Conservation (phyloP, 164 flowering plant genomes). For the Tetrastigma voinierianum region DNA sequence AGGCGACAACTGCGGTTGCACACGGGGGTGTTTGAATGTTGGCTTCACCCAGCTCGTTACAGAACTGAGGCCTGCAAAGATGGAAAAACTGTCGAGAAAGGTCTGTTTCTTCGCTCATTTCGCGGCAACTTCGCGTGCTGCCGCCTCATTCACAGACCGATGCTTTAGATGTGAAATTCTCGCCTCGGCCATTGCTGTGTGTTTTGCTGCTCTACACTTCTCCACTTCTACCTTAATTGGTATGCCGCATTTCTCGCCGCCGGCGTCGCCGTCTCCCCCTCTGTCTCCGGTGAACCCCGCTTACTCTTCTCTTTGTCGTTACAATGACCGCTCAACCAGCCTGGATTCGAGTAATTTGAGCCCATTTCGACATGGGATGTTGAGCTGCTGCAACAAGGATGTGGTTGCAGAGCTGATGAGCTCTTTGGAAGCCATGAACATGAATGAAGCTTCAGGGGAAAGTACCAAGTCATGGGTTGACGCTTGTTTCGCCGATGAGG, state of each 20-base stretch:
- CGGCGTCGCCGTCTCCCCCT: conserved; percentile 48
- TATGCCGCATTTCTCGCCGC: conserved; percentile 41
- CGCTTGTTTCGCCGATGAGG: conserved; percentile 15
- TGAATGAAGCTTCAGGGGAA: conserved; percentile 17
- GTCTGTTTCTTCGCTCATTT: conserved; percentile 92
- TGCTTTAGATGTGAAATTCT: too few species aligned
- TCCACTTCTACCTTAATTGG: conserved; percentile 56
- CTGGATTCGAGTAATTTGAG: not conserved
- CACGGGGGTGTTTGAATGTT: conserved; percentile 93
- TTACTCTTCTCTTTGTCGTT: conserved; percentile 20
- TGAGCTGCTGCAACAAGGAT: conserved; percentile 34
- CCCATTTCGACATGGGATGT: not conserved
- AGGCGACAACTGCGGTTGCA: conserved; percentile 78
- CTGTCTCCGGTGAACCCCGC: conserved; percentile 21
- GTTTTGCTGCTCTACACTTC: conserved; percentile 34
- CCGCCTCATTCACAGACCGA: conserved; percentile 5
- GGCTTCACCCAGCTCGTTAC: conserved; percentile 89
- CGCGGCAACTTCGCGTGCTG: conserved; percentile 61
- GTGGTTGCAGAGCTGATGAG: conserved; percentile 40
- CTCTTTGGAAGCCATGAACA: conserved; percentile 42
- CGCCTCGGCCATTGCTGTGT: conserved; percentile 25
- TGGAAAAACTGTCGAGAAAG: conserved; percentile 66
- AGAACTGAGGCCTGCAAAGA: conserved; percentile 89
- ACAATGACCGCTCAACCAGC: conserved; percentile 8
- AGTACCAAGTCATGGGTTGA: conserved; percentile 27